A percentile compares a stretch with the other conserved stretches of the same genome.
phyloP scores from a whole-genome alignment of 192 early-diverging fungal species.

The Podila minutissima region DNA sequence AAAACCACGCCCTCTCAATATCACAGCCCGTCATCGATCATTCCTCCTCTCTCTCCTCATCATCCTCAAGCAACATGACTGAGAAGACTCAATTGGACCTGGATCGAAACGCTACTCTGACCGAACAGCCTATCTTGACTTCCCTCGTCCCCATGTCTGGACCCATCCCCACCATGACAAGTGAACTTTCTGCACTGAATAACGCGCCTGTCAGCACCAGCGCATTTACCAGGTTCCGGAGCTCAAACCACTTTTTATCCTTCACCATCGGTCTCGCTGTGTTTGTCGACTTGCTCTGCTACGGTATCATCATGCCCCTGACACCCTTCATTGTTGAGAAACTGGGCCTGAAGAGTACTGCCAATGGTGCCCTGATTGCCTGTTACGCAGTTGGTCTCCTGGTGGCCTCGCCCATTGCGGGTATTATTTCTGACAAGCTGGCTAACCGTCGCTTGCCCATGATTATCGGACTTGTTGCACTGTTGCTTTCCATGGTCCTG shows the following conservation, averaged over 20 bases:
- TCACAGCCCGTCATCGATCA: too few species aligned
- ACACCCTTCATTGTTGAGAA: conserved; percentile 30
- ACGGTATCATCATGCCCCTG: conserved; percentile 44
- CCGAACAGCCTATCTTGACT: too few species aligned
- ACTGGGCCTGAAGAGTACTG: conserved; percentile 21
- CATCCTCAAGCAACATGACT: too few species aligned
- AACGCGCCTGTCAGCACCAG: not conserved
- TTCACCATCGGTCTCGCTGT: conserved; percentile 28
- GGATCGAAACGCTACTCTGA: too few species aligned
- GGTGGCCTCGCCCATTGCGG: conserved; percentile 26
- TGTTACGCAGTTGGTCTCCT: conserved; percentile 33
- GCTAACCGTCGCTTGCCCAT: conserved; percentile 44
- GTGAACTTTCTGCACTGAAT: too few species aligned
- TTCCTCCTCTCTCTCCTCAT: too few species aligned
- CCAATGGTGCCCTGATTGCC: conserved; percentile 34
- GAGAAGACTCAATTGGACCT: too few species aligned
- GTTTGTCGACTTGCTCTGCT: conserved; percentile 40
- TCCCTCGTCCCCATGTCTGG: not conserved
- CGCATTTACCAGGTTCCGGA: conserved; percentile 13
- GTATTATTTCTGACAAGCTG: conserved; percentile 33
- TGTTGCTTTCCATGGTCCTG: conserved; percentile 27
- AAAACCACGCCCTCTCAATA: too few species aligned
- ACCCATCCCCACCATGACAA: not conserved
- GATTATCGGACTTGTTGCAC: conserved; percentile 40
- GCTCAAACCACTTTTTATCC: conserved; percentile 22